Base-by-base conservation (phyloP, 2,329 filamentous ascomycete species). In the Didymella lethalis region DNA sequence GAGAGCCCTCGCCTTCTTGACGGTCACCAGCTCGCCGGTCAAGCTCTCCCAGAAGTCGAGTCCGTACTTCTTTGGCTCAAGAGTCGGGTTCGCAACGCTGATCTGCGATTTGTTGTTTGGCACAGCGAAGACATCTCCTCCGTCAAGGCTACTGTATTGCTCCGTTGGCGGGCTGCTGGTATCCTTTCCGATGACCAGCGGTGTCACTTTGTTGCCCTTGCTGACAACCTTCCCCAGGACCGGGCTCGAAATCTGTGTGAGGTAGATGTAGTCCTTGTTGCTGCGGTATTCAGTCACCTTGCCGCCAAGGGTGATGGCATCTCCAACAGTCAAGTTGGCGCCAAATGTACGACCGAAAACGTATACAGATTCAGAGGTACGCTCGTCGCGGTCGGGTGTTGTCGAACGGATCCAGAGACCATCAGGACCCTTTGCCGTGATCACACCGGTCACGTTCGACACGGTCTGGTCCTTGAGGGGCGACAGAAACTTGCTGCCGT, bases 41-140 rank as follows among this genome's bases (percentile, higher is more conserved):
- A 91, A 76, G 62, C 84, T 88, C 81, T 91, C 87, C 89, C 89
- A 91, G 70, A 91, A 92, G 73, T 91, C 89, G 29, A 91, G 79
- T 2, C 89, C 89, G 68, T 88, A 91, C 41, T 79, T 76, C 23
- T 78, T 77, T 2, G 88, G 88, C 60, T 88, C 74, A 38, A 91
- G 81, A 14, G 78, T 77, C 0, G 88, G 88, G 71, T 91, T 91
- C 32, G 72, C 78, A 6, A 74, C 78, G 2, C 87, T 88, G 38
- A 91, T 70, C 64, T 82, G 81, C 61, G 79, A 83, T 38, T 79
- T 78, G 60, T 86, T 88, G 69, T 89, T 90, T 11, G 89, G 89
- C 4, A 89, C 77, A 1, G 78, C 83, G 61, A 90, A 90, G 36
- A 91, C 79, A 71, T 88, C 85, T 11, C 87, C 87, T n/a, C 80